These are phyloP conservation scores for Papilionanthe hybrid DNA, from an alignment of 116 monocot species.

Conservation along the genomic window DNA sequence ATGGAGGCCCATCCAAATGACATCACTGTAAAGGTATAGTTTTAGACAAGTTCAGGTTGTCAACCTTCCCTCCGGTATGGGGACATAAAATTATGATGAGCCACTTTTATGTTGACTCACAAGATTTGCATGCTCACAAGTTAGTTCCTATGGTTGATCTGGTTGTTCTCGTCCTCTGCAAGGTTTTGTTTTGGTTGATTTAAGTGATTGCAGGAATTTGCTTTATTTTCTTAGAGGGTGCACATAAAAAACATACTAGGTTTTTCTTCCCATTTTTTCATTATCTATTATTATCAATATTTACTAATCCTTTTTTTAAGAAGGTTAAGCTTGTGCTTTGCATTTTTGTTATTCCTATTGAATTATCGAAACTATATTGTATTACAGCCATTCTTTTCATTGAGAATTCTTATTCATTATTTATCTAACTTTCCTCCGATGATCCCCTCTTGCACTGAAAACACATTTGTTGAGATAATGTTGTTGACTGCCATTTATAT, in stretches of 20 bases:
- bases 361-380: not conserved
- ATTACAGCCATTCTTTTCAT: not conserved
- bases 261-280: not conserved
- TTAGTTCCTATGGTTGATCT: not conserved
- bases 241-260: not conserved
- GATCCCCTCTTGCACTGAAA: not conserved
- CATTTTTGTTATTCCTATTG: not conserved
- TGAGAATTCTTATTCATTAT: not conserved
- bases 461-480: not conserved
- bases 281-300: not conserved
- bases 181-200: not conserved
- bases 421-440: not conserved
- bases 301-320: not conserved
- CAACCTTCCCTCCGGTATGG: not conserved
- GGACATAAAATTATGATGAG: not conserved
- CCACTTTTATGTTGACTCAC: not conserved
- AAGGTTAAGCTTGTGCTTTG: not conserved
- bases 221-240: not conserved
- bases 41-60: not conserved
- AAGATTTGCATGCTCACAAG: not conserved
- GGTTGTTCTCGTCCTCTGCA: not conserved
- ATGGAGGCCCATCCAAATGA: conserved; percentile 80
- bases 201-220: not conserved
- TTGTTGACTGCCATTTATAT: not conserved
- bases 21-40: conserved; percentile 73